A percentile compares a stretch with the other conserved stretches of the same genome.
These are phyloP conservation scores for Calonectria fujianensis DNA, from an alignment of 2,329 filamentous ascomycete genomes.

Conservation along the genomic window DNA sequence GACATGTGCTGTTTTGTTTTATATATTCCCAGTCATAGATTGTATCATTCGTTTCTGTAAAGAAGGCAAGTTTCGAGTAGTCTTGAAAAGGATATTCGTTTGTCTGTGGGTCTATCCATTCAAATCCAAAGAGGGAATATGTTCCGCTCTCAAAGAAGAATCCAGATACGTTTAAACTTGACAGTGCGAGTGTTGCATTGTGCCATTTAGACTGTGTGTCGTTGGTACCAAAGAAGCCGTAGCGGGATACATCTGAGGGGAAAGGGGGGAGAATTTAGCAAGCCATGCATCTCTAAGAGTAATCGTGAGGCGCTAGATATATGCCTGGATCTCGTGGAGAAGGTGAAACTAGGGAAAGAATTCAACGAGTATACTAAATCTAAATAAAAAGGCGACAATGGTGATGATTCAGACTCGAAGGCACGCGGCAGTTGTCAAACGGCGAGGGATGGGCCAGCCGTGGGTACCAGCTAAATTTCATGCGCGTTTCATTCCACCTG, in stretches of 20 bases:
- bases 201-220: neutral
- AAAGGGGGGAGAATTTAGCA: neutral
- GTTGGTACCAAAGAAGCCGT: neutral
- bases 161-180: neutral
- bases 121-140: neutral
- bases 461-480: too few relatives aligned
- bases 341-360: too few relatives aligned
- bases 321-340: too few relatives aligned
- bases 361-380: too few relatives aligned
- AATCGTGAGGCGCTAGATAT: too few relatives aligned
- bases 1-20: neutral
- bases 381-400: too few relatives aligned
- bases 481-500: too few relatives aligned
- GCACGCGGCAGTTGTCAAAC: too few relatives aligned
- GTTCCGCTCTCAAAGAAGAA: neutral
- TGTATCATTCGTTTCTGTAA: neutral
- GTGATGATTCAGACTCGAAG: too few relatives aligned
- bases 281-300: neutral
- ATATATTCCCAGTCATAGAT: neutral
- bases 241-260: conserved; percentile 2
- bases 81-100: neutral
- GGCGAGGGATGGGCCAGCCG: too few relatives aligned
- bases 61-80: neutral
- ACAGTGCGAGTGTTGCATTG: neutral
- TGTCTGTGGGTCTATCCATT: neutral